phyloP scores from a whole-genome alignment of 176 grass and related monocot genomes.

The Calamus simplicifolius region DNA sequence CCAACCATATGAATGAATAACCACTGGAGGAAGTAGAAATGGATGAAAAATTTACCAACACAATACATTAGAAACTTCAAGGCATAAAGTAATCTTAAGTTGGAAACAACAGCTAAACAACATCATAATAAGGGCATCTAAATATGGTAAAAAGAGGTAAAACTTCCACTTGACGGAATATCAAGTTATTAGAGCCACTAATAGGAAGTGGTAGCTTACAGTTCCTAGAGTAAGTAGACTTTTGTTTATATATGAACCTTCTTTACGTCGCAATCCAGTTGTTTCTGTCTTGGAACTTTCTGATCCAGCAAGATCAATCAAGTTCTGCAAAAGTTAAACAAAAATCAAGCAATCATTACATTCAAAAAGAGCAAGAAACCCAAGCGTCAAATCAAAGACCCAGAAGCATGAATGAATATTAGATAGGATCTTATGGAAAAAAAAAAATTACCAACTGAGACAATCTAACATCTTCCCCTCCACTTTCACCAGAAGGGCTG shows the following conservation, averaged over 20 bases:
- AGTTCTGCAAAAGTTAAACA: conserved; percentile 49
- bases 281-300: conserved; percentile 99
- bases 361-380: too few species aligned
- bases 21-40: too few species aligned
- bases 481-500: conserved; percentile 72
- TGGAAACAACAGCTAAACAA: too few species aligned
- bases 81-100: too few species aligned
- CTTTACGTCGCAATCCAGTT: conserved; percentile 88
- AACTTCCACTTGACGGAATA: too few species aligned
- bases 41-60: too few species aligned
- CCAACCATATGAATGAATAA: too few species aligned
- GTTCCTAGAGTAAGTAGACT: conserved; percentile 98
- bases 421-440: neutral
- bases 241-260: conserved; percentile 99
- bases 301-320: conserved; percentile 97
- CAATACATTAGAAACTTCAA: too few species aligned
- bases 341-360: neutral
- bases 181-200: conserved; percentile 7
- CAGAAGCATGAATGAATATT: too few species aligned
- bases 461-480: conserved; percentile 75
- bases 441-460: conserved; percentile 74
- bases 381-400: too few species aligned
- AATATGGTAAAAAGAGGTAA: too few species aligned
- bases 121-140: too few species aligned
- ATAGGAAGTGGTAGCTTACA: conserved; percentile 36